A percentile compares a stretch with the other conserved stretches of the same genome.
These are phyloP conservation scores for Tulasnella sp. DNA, from an alignment of 768 basidiomycete species.

Conservation along the genomic window DNA sequence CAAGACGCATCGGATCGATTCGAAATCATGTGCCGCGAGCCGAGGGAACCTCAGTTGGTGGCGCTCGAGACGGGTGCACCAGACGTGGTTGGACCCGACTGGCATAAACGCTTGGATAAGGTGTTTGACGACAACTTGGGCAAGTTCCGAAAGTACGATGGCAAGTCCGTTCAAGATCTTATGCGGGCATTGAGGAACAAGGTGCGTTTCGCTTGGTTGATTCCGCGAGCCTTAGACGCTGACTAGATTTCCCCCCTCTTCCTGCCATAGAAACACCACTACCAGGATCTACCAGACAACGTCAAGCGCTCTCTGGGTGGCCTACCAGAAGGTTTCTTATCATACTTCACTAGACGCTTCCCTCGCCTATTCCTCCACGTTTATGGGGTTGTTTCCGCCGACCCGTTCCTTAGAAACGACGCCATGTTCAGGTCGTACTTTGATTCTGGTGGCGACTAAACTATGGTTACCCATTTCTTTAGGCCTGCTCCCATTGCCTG, in stretches of 20 bases:
- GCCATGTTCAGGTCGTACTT: constrained; percentile 91
- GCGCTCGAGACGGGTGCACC: constrained; percentile 66
- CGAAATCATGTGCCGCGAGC: constrained; percentile 95
- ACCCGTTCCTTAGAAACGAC: constrained; percentile 63
- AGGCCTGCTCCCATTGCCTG: neutral
- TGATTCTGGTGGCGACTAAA: constrained; percentile 38
- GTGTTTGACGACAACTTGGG: constrained; percentile 90
- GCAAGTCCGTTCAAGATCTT: constrained; percentile 82
- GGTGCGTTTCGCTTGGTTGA: constrained; percentile 44
- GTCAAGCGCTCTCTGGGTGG: constrained; percentile 83
- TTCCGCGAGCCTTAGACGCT: neutral
- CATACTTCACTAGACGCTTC: constrained; percentile 89
- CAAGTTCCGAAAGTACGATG: constrained; percentile 97
- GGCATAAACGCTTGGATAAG: constrained; percentile 82
- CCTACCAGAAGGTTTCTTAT: constrained; percentile 87
- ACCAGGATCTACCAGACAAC: constrained; percentile 91
- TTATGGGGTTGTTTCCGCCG: constrained; percentile 68
- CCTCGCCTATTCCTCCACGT: constrained; percentile 90
- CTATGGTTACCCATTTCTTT: neutral
- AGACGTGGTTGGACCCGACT: constrained; percentile 81
- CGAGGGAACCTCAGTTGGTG: constrained; percentile 70
- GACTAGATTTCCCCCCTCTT: neutral
- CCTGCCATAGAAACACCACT: constrained; percentile 79
- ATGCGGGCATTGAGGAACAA: constrained; percentile 92
- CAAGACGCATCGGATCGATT: constrained; percentile 97